These are phyloP conservation scores for Acer saccharum DNA, from an alignment of 345 rosid genomes.

Conservation along the genomic window DNA sequence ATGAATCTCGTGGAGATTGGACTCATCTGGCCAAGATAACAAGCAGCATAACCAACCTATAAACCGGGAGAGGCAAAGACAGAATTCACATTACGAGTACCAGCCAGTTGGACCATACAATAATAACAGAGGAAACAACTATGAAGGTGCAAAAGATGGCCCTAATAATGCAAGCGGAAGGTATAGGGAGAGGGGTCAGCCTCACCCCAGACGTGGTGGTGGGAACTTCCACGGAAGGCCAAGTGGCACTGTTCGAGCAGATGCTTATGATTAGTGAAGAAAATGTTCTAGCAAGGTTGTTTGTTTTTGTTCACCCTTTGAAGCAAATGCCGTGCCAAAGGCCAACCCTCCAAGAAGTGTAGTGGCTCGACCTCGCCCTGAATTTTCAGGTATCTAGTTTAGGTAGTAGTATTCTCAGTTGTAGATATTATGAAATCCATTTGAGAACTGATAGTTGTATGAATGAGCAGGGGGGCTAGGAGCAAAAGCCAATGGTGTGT, in stretches of 20 bases:
- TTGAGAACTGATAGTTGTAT: constrained; percentile 24
- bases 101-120: constrained; percentile 71
- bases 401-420: constrained; percentile 21
- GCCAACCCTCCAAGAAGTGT: constrained; percentile 5
- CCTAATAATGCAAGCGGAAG: constrained; percentile 51
- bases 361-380: constrained; percentile 15
- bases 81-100: constrained; percentile 68
- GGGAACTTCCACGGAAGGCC: constrained; percentile 49
- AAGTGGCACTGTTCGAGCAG: constrained; percentile 43
- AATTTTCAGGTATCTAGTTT: constrained; percentile 36
- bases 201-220: constrained; percentile 61
- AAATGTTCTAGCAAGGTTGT: constrained; percentile 8
- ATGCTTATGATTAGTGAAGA: constrained; percentile 44
- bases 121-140: constrained; percentile 33
- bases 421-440: constrained; percentile 20
- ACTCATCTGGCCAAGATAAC: constrained; percentile 56
- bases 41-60: constrained; percentile 47
- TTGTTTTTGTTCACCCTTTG: not conserved
- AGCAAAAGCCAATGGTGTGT: constrained; percentile 23
- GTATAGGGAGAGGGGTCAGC: constrained; percentile 71
- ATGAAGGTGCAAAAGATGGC: constrained; percentile 55
- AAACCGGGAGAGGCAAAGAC: constrained; percentile 66
- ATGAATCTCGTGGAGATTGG: constrained; percentile 75
- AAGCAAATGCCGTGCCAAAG: constrained; percentile 3
- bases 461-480: constrained; percentile 48